phyloP scores from a whole-genome alignment of 805 yeast genomes.

The Kuraishia molischiana region DNA sequence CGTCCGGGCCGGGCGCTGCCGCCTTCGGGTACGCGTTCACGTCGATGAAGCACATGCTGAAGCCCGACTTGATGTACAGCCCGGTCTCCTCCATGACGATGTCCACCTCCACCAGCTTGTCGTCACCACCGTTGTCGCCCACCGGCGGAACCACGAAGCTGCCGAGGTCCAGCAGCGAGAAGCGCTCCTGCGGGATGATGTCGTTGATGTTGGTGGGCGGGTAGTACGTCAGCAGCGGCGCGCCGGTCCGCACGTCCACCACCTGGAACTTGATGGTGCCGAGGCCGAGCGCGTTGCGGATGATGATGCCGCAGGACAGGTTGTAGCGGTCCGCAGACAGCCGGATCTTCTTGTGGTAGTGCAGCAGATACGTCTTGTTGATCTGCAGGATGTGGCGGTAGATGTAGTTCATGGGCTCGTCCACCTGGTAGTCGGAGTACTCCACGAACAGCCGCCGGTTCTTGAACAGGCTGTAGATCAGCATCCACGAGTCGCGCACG shows the following conservation, averaged over 20 bases:
- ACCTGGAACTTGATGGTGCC: conserved; percentile 51
- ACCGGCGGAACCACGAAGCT: conserved; percentile 26
- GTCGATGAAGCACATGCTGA: conserved; percentile 27
- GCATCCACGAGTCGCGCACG: conserved; percentile 45
- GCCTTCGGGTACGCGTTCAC: conserved; percentile 18
- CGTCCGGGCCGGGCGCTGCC: neutral
- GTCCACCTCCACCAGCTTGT: conserved; percentile 25
- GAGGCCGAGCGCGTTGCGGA: conserved; percentile 44
- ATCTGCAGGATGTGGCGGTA: conserved; percentile 36
- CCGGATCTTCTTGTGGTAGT: conserved; percentile 33
- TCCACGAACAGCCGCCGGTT: conserved; percentile 47
- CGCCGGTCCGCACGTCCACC: conserved; percentile 18
- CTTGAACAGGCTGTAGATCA: conserved; percentile 38
- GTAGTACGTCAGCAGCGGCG: conserved; percentile 29
- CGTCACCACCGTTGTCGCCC: conserved; percentile 5
- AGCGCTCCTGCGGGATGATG: conserved; percentile 40
- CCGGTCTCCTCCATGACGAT: conserved; percentile 50
- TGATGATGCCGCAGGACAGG: conserved; percentile 38
- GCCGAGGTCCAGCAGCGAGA: conserved; percentile 42
- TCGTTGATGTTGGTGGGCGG: conserved; percentile 52
- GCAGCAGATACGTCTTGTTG: conserved; percentile 38
- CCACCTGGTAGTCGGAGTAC: conserved; percentile 24
- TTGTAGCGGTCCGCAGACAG: conserved; percentile 40
- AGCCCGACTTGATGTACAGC: conserved; percentile 39
- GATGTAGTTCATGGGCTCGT: conserved; percentile 35